Conservation (phyloP, 805 yeast species). For the Teunomyces lycoperdinae region DNA sequence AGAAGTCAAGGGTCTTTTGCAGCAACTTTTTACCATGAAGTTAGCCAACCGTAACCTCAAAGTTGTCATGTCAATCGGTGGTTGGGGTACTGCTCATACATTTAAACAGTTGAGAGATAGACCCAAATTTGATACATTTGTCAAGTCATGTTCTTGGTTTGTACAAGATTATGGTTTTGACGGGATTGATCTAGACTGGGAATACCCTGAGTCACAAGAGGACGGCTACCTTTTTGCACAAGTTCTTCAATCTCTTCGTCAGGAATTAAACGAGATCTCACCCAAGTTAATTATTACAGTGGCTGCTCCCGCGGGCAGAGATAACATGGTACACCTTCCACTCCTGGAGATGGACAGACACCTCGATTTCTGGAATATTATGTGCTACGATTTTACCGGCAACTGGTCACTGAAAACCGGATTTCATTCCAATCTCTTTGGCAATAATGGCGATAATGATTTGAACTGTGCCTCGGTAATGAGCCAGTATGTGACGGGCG, state of each 20-base stretch:
- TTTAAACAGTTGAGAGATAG: slow-evolving; percentile 30
- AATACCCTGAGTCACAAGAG: slow-evolving; percentile 57
- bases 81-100: slow-evolving; percentile 54
- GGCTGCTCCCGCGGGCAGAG: slow-evolving; percentile 72
- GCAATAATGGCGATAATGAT: slow-evolving; percentile 35
- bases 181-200: slow-evolving; percentile 96
- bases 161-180: slow-evolving; percentile 66
- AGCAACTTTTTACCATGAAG: slow-evolving; percentile 50
- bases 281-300: slow-evolving; percentile 52
- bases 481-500: slow-evolving; percentile 35
- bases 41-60: slow-evolving; percentile 40
- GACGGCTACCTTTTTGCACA: slow-evolving; percentile 47
- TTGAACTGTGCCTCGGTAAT: slow-evolving; percentile 52
- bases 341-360: slow-evolving; percentile 54
- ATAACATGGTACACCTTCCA: slow-evolving; percentile 41
- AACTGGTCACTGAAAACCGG: slow-evolving; percentile 60
- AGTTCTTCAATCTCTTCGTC: slow-evolving; percentile 42
- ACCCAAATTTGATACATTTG: slow-evolving; percentile 42
- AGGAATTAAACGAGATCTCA: slow-evolving; percentile 28
- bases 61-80: slow-evolving; percentile 78
- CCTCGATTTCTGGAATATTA: slow-evolving; percentile 74
- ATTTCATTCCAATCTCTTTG: slow-evolving; percentile 69
- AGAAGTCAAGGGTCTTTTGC: slow-evolving; percentile 45
- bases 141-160: slow-evolving; percentile 44
- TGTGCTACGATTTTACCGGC: slow-evolving; percentile 90